Base-by-base conservation (phyloP, 2,329 filamentous ascomycete species). In the Epichloe aotearoae region DNA sequence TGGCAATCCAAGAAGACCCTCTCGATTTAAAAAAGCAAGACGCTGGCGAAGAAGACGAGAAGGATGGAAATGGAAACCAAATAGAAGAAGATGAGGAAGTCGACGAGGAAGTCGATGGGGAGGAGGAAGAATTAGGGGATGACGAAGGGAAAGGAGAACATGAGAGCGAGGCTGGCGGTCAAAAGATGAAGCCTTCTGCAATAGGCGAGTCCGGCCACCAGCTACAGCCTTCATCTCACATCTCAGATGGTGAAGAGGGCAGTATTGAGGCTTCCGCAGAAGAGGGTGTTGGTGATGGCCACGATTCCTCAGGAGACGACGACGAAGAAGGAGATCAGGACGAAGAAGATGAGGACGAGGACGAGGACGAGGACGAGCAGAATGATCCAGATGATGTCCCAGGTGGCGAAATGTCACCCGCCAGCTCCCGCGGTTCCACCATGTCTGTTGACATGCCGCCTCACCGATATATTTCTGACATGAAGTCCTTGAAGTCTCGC, bases 361-460 rank as follows among this genome's bases (percentile, higher is more conserved):
- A 71, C 1, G 65, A 68, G 2, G 68, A 76, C 12, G 73, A 77
- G 5, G 72, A 83, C 19, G 74, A 79, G 12, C 72, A 76, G 6
- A 72, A 79, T 14, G 78, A 79, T 19, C 62, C 72, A 14, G 71
- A 76, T 15, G 64, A 69, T 20, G 69, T 73, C 10, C 65, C 69
- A n/a, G 76, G 82, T 45, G 49, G 34, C 36, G 77, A 80, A 19
- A 74, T 81, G 52, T 86, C 85, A 1, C 80, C 82, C 3, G 73
- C 68, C 54, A 84, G 79, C 60, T 88, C 84, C 42, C 75, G 80
- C 42, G 77, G 75, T 41, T 84, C 81, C 38, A 83, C 81, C 8
- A 79, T 82, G 73, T 83, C 80, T 30, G 66, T 82, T 26, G 77
- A 82, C 56, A 72, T 73, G 4, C 75, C 77, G 14, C 69, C 74